Percentiles rank a stretch among this genome's conserved stretches.
These are phyloP conservation scores for Erodium moschatum DNA, from an alignment of 441 rosid genomes.

Conservation along the genomic window DNA sequence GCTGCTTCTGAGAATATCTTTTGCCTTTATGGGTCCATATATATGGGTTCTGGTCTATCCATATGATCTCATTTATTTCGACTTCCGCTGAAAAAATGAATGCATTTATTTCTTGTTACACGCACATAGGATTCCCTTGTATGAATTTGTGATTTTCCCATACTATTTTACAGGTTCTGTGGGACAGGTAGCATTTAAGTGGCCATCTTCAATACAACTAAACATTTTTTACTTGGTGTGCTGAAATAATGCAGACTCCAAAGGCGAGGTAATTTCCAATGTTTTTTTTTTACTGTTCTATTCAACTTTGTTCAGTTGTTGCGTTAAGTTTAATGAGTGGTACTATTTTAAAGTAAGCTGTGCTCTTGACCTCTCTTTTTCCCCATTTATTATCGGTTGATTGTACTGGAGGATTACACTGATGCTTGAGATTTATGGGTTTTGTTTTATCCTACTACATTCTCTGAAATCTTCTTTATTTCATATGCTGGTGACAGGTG, in stretches of 20 bases:
- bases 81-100: background rate
- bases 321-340: background rate
- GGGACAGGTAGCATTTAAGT: slow-evolving; percentile 6
- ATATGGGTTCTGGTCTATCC: slow-evolving; percentile 4
- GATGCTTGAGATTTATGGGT: slow-evolving; percentile 2
- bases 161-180: background rate
- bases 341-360: background rate
- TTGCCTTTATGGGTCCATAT: background rate
- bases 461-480: background rate
- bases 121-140: slow-evolving; percentile 9
- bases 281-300: background rate
- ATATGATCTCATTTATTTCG: slow-evolving; percentile 7
- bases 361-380: background rate
- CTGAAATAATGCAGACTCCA: slow-evolving; percentile 10
- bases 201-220: background rate
- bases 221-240: background rate
- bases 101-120: slow-evolving; percentile 31
- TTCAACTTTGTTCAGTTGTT: background rate
- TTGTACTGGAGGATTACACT: background rate
- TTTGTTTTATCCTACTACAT: background rate
- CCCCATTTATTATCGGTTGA: background rate
- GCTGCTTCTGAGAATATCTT: slow-evolving; percentile 6
- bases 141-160: slow-evolving; percentile 1
- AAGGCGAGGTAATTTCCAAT: slow-evolving; percentile 10
- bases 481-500: background rate